Evolutionary conservation across 768 basidiomycete genomes (phyloP), one percentile per base, ranked within the genome.

Genomic region (Podaxis sp.): DNA sequence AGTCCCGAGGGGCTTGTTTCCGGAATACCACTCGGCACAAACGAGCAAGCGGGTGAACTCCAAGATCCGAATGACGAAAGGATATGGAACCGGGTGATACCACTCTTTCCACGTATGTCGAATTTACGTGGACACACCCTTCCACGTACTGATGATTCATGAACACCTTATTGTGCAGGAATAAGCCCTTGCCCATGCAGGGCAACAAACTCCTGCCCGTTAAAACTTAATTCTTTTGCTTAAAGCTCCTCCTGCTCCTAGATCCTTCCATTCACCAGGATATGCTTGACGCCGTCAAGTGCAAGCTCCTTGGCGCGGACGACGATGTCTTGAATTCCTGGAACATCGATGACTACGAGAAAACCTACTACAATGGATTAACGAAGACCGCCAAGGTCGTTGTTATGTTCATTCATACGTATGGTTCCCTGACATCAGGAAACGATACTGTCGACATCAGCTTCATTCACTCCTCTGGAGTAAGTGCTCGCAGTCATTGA

Each of bases 311-410:
- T 1, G 96, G 24, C 80, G 92, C 24, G 96, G 96, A 11, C 97
- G 98, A 76, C 86, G 93, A 13, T 88, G 96, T 52, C 96, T 96
- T 1, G 96, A 98, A 22, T 46, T 8, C 17, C 3, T 46, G 43
- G 43, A 17, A 22, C 5, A 1, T 19, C 43, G 43, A 46, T 17
- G n/a, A 46, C n/a, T 22, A 46, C 1, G 19, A 46, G n/a, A 46
- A 19, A 7, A n/a, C 19, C 43, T n/a, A 46, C 17, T 46, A 22
- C 19, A 19, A 46, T 46, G 43, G 43, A 46, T 46, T 4, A 19
- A 19, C 15, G 17, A 46, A 46, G 8, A 46, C 17, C 43, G 19
- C 43, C 43, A 17, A 15, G 43, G 43, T 46, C 19, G 43, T 19
- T 46, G 43, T 7, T 3, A 46, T n/a, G 17, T 46, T 46, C 19